Percentiles rank a stretch among this genome's conserved stretches.
These are phyloP conservation scores for Fraxinus platypoda DNA, from an alignment of 305 asterid genomes.

Conservation along the genomic window DNA sequence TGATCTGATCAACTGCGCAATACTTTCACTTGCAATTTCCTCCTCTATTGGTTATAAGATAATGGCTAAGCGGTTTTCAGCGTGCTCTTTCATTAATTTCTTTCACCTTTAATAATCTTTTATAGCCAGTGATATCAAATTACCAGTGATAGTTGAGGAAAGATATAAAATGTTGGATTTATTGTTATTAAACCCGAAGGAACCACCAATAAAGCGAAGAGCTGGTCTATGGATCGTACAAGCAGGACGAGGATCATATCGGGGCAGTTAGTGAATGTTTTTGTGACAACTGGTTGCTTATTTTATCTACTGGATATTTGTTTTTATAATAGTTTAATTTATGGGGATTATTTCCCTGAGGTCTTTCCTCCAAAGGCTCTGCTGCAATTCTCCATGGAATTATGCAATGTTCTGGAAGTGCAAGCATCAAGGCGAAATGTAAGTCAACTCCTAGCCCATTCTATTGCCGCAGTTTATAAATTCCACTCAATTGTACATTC, in stretches of 20 bases:
- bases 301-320: constrained; percentile 34
- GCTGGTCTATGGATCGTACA: constrained; percentile 78
- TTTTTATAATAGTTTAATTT: constrained; percentile 38
- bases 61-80: constrained; percentile 18
- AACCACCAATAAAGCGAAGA: constrained; percentile 88
- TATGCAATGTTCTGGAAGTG: constrained; percentile 92
- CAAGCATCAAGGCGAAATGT: constrained; percentile 58
- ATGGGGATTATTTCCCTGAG: constrained; percentile 69
- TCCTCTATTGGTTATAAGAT: constrained; percentile 9
- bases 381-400: constrained; percentile 83
- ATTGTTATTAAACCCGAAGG: constrained; percentile 55
- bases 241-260: constrained; percentile 94
- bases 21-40: background rate
- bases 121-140: constrained; percentile 20
- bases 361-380: constrained; percentile 68
- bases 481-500: background rate
- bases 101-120: constrained; percentile 22
- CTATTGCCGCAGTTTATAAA: background rate
- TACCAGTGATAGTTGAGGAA: constrained; percentile 21
- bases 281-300: constrained; percentile 32
- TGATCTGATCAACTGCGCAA: background rate
- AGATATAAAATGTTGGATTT: constrained; percentile 47
- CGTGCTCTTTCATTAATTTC: constrained; percentile 30
- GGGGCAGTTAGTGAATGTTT: constrained; percentile 68
- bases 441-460: constrained; percentile 35